These are phyloP conservation scores for Psilocybe subaeruginosa DNA, from an alignment of 768 basidiomycete species.

Conservation along the genomic window DNA sequence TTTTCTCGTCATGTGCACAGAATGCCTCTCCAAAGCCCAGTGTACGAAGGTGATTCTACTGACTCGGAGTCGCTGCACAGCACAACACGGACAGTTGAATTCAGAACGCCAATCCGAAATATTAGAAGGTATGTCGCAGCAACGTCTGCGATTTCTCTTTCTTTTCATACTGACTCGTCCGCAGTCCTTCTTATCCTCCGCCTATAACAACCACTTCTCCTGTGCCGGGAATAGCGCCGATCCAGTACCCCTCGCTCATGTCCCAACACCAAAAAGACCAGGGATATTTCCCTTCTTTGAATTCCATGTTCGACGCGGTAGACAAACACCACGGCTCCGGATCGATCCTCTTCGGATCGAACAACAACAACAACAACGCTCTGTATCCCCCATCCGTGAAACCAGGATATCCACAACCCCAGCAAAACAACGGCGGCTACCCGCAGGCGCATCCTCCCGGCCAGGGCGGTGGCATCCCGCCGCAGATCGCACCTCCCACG, in stretches of 20 bases:
- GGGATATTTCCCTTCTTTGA: conserved; percentile 77
- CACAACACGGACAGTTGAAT: conserved; percentile 15
- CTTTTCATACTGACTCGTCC: conserved; percentile 15
- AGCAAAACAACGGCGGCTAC: conserved; percentile 15
- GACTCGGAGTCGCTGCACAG: conserved; percentile 47
- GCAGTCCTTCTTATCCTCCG: conserved; percentile 44
- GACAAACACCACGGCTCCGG: conserved; percentile 36
- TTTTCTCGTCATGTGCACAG: conserved; percentile 26
- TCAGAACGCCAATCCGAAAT: conserved; percentile 26
- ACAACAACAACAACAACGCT: conserved; percentile 20
- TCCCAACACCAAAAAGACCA: conserved; percentile 77
- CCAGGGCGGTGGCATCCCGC: conserved; percentile 24
- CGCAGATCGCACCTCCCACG: conserved; percentile 17
- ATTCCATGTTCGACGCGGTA: conserved; percentile 66
- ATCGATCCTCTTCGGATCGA: conserved; percentile 49
- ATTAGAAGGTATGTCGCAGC: conserved; percentile 24
- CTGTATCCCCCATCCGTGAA: conserved; percentile 5
- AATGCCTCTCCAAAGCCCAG: conserved; percentile 71
- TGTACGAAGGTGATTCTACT: conserved; percentile 50
- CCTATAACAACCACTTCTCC: conserved; percentile 77
- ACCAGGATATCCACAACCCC: neutral
- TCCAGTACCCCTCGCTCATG: conserved; percentile 77
- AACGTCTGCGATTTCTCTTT: neutral
- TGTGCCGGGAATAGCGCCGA: conserved; percentile 49
- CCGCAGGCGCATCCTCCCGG: conserved; percentile 27